Evolutionary conservation across 495 filamentous ascomycete genomes (phyloP).

Genomic region (Penicillium ucsense): DNA sequence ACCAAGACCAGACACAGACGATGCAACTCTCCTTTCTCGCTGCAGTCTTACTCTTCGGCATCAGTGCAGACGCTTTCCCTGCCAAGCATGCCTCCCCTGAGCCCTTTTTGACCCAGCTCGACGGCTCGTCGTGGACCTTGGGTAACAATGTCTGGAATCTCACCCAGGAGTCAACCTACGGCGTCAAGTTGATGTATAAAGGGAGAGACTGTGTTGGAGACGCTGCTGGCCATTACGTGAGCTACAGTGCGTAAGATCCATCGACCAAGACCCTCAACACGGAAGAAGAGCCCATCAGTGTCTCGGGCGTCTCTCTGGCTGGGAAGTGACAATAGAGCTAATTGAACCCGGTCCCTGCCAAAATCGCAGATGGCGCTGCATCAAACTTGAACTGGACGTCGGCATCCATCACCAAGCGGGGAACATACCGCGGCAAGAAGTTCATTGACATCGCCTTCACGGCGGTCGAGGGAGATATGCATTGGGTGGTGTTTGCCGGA

Average conservation of each 20-base stretch:
- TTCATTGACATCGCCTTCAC: conserved; percentile 1
- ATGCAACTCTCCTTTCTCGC: neutral
- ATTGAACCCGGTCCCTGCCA: too few relatives aligned
- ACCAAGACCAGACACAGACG: neutral
- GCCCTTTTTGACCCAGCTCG: conserved; percentile 1
- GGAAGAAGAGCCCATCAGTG: too few relatives aligned
- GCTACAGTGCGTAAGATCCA: neutral
- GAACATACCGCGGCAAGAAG: neutral
- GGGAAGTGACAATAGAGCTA: too few relatives aligned
- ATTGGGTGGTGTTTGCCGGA: conserved; percentile 1
- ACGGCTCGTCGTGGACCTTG: neutral
- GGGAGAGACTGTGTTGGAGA: neutral
- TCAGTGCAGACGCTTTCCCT: neutral
- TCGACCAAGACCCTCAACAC: too few relatives aligned
- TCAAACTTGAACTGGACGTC: conserved; percentile 1
- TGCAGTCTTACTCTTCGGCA: neutral
- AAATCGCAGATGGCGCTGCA: neutral
- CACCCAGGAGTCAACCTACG: conserved; percentile 1
- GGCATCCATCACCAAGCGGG: neutral
- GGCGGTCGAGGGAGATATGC: conserved; percentile 1
- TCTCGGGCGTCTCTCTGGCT: too few relatives aligned
- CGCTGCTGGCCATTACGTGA: conserved; percentile 1
- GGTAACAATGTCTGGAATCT: conserved; percentile 2
- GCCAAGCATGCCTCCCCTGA: neutral
- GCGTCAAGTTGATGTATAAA: conserved; percentile 1